Percentiles rank a stretch among this genome's conserved stretches.
These are phyloP conservation scores for Termitomyces sp. DNA, from an alignment of 768 basidiomycete species.

Conservation along the genomic window DNA sequence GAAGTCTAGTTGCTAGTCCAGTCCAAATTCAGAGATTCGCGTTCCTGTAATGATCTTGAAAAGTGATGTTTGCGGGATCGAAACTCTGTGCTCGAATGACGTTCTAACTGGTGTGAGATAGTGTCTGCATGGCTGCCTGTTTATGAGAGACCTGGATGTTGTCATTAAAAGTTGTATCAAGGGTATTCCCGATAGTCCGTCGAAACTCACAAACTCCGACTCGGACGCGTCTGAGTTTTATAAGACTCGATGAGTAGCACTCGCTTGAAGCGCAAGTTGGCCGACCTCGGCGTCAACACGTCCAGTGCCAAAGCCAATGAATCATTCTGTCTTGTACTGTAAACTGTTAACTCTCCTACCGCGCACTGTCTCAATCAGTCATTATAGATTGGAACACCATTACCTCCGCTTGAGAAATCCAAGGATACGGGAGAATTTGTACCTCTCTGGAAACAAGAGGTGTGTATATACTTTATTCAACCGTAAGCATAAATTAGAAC, in stretches of 20 bases:
- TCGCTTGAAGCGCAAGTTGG: conserved; percentile 16
- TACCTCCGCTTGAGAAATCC: conserved; percentile 91
- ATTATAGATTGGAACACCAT: conserved; percentile 85
- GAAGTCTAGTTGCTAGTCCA: neutral
- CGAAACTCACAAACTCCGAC: neutral
- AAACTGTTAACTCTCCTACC: neutral
- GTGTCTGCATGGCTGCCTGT: neutral
- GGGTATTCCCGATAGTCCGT: neutral
- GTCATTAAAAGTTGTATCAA: neutral
- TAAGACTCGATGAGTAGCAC: conserved; percentile 7
- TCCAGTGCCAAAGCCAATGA: conserved; percentile 15
- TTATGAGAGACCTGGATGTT: neutral
- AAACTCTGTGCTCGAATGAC: too few species aligned
- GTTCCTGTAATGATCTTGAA: neutral
- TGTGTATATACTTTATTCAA: conserved; percentile 26
- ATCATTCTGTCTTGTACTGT: conserved; percentile 15
- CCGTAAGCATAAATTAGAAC: neutral
- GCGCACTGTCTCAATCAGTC: neutral
- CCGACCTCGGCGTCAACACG: conserved; percentile 16
- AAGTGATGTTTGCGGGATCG: too few species aligned
- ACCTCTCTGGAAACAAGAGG: conserved; percentile 97
- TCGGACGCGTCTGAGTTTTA: neutral
- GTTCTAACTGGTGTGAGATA: neutral
- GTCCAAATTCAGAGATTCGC: neutral
- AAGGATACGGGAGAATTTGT: conserved; percentile 94